phyloP scores from a whole-genome alignment of 495 filamentous ascomycete genomes.

The Amphirosellinia nigrospora region DNA sequence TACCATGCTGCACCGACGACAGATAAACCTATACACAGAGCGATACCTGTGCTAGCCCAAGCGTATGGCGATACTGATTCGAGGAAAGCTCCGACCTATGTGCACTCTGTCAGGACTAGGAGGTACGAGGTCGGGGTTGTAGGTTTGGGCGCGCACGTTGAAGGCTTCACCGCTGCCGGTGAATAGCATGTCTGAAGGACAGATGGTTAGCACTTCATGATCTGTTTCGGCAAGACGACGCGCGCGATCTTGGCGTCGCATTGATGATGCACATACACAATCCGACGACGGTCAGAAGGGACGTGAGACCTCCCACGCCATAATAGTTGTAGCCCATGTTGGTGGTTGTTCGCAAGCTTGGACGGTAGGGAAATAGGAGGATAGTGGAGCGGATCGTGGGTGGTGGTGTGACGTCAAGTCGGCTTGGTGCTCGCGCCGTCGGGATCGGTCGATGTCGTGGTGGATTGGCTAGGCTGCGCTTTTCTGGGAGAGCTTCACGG shows the following conservation, averaged over 20 bases:
- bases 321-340: slow-evolving; percentile 66
- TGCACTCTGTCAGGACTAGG: slow-evolving; percentile 36
- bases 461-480: slow-evolving; percentile 33
- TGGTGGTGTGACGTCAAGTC: slow-evolving; percentile 22
- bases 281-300: slow-evolving; percentile 81
- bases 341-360: slow-evolving; percentile 23
- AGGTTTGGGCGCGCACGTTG: slow-evolving; percentile 69
- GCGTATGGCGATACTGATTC: slow-evolving; percentile 92
- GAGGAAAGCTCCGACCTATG: slow-evolving; percentile 88
- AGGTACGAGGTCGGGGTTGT: slow-evolving; percentile 18
- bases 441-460: slow-evolving; percentile 18
- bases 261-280: slow-evolving; percentile 65
- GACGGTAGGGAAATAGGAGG: slow-evolving; percentile 20
- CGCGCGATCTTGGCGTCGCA: neutral
- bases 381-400: neutral
- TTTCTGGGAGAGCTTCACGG: slow-evolving; percentile 32
- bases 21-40: slow-evolving; percentile 92
- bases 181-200: slow-evolving; percentile 87
- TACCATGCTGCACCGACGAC: slow-evolving; percentile 98
- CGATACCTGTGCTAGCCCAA: slow-evolving; percentile 91
- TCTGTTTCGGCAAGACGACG: neutral
- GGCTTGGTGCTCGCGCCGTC: slow-evolving; percentile 17
- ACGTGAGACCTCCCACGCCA: slow-evolving; percentile 70
- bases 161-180: slow-evolving; percentile 94
- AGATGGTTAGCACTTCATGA: neutral